Evolutionary conservation across 148 eudicot genomes (phyloP), one percentile per base, ranked within the genome.

Genomic region (Chenopodium quinoa): DNA sequence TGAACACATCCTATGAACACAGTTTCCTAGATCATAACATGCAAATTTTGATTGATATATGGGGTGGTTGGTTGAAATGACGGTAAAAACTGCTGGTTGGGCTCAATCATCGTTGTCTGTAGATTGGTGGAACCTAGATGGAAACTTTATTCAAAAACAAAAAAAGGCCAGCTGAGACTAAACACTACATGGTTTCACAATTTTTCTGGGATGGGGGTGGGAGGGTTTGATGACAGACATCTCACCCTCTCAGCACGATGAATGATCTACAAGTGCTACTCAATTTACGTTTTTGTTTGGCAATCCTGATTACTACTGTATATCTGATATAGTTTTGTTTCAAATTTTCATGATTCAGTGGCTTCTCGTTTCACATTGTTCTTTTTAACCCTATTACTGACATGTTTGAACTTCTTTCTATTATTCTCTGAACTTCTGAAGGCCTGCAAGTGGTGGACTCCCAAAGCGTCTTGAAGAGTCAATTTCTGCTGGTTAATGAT

Each of bases 391-490:
- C 31, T 14, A 14, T 60, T 14, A 29, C 19, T 72, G 22, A 83
- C 73, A 14, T 79, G n/a, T 75, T 44, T 65, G 8, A 23, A 75
- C 73, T 47, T 31, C 47, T 17, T 60, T 73, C 65, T 75, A 12
- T 73, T 63, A 16, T 71, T 75, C 71, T 67, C 64, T 83, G 80
- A 86, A 93, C 73, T 68, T 67, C 64, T 83, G 80, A 86, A 93
- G 97, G 90, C 98, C 98, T 50, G 88, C 96, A 3, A 93, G 96
- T 77, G 96, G 98, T 81, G 94, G 93, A 87, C 85, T 85, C 20
- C 90, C 88, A 19, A 86, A 82, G 86, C 79, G 71, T 31, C 71
- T 84, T 34, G 84, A 87, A 69, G 89, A 91, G 80, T 83, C 87
- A 0, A 71, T 82, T 62, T 79, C 87, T 13, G 83, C 87, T 62